Percentiles rank a stretch among this genome's conserved stretches.
phyloP scores from a whole-genome alignment of 495 filamentous ascomycete genomes.

The Pseudevernia furfuracea region DNA sequence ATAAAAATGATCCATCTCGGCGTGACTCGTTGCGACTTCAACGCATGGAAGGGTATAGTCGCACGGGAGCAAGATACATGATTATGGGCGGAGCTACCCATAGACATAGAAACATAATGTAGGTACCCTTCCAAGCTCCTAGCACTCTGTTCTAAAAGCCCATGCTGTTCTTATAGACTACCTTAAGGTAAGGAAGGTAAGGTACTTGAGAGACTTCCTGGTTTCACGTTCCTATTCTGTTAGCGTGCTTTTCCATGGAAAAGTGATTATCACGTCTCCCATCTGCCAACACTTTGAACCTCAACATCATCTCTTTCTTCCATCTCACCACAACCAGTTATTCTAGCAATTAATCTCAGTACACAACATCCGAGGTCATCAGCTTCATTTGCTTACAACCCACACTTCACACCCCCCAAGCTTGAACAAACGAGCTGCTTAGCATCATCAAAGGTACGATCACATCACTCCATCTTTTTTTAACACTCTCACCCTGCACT shows the following conservation, averaged over 20 bases:
- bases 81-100: background rate
- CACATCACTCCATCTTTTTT: background rate
- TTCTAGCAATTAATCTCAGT: too few species aligned
- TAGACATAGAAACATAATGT: background rate
- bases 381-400: background rate
- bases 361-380: background rate
- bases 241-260: background rate
- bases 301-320: background rate
- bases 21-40: background rate
- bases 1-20: background rate
- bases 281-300: background rate
- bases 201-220: background rate
- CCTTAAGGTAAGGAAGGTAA: too few species aligned
- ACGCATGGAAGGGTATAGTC: background rate
- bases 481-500: background rate
- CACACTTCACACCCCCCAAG: background rate
- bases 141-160: background rate
- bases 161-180: background rate
- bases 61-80: background rate
- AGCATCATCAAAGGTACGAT: background rate
- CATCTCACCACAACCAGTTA: background rate
- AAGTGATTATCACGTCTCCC: background rate
- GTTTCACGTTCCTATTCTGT: background rate
- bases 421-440: background rate
- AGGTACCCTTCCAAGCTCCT: background rate